Conservation (phyloP, 345 rosid species). For the Salix viminalis region DNA sequence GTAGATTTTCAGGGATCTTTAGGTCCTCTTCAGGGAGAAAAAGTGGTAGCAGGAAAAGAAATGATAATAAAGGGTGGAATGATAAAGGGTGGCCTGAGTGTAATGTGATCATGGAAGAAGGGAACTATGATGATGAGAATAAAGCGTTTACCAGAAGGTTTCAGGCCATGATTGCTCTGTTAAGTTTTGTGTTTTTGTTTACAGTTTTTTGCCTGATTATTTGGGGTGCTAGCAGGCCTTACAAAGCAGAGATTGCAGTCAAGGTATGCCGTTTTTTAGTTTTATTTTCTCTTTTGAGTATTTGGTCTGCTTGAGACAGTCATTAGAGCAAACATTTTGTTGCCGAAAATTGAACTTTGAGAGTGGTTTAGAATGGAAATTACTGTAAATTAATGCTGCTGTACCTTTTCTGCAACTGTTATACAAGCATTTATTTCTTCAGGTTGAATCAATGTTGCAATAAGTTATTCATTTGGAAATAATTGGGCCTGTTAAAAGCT, state of each 20-base stretch:
- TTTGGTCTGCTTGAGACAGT: background rate
- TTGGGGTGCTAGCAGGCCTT: slow-evolving; percentile 77
- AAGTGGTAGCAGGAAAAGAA: slow-evolving; percentile 37
- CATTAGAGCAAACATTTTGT: background rate
- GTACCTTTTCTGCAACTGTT: background rate
- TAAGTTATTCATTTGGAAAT: background rate
- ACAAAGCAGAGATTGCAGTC: slow-evolving; percentile 56
- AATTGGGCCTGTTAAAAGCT: background rate
- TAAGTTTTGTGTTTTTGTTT: slow-evolving; percentile 48
- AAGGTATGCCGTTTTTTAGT: slow-evolving; percentile 35
- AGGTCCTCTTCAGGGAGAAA: slow-evolving; percentile 67
- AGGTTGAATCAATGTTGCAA: background rate
- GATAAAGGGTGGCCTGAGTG: slow-evolving; percentile 84
- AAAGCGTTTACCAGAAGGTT: slow-evolving; percentile 47
- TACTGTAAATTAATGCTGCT: background rate
- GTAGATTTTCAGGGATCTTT: slow-evolving; percentile 80
- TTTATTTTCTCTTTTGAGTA: background rate
- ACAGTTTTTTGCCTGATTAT: slow-evolving; percentile 65
- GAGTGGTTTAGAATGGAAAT: background rate
- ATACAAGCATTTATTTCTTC: background rate
- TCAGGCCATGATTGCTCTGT: slow-evolving; percentile 56
- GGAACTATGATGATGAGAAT: slow-evolving; percentile 62
- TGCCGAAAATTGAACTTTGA: background rate
- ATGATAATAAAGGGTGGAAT: slow-evolving; percentile 34
- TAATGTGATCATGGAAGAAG: slow-evolving; percentile 68